These are phyloP conservation scores for Trapa bicornis DNA, from an alignment of 345 rosid genomes.

Conservation along the genomic window DNA sequence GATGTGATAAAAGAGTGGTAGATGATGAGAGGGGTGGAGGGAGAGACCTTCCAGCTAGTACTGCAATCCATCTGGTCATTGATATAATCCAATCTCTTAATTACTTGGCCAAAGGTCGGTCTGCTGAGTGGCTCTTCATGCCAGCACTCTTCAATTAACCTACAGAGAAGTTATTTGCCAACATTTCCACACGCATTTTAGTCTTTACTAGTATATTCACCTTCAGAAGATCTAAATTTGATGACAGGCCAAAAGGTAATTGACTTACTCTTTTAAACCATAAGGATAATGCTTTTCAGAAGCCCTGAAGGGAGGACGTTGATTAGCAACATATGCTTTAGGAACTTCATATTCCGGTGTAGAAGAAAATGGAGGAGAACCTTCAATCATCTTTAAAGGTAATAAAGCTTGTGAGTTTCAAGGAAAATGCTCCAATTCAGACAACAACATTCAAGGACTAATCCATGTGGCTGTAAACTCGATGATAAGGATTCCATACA, in stretches of 20 bases:
- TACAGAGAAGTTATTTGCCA: constrained; percentile 3
- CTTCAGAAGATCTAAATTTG: neutral
- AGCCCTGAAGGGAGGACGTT: constrained; percentile 73
- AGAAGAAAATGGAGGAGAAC: constrained; percentile 47
- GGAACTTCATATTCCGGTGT: constrained; percentile 59
- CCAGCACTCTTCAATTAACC: constrained; percentile 74
- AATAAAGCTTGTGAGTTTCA: neutral
- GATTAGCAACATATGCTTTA: constrained; percentile 48
- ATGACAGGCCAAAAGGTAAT: neutral
- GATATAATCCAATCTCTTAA: constrained; percentile 36
- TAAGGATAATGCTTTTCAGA: constrained; percentile 40
- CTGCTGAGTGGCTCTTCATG: constrained; percentile 46
- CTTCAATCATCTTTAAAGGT: constrained; percentile 63
- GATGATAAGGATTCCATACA: neutral
- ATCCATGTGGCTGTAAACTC: neutral
- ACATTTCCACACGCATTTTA: neutral
- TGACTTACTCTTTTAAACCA: constrained; percentile 50
- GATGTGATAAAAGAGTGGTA: neutral
- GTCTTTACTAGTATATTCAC: neutral
- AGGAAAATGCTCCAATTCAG: neutral
- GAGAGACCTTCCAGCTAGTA: constrained; percentile 47
- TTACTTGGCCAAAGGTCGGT: constrained; percentile 59
- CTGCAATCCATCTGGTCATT: constrained; percentile 28
- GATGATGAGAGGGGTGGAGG: neutral
- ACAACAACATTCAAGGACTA: neutral